Conservation (phyloP, 768 basidiomycete species). For the Termitomyces heimii region DNA sequence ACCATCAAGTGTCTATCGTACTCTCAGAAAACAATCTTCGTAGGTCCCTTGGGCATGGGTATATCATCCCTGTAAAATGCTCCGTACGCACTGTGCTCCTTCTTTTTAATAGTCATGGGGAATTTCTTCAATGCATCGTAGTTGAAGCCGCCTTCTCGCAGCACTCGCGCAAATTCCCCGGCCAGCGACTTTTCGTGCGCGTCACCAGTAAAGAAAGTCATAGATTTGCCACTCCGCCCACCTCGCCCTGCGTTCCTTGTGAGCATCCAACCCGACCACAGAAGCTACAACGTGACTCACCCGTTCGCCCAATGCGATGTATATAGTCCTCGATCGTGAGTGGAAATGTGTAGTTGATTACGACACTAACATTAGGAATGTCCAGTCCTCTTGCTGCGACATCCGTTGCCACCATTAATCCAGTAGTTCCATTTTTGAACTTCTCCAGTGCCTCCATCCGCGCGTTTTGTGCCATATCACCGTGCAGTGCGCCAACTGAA, state of each 20-base stretch:
- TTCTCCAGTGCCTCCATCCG: conserved; percentile 81
- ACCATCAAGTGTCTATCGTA: background rate
- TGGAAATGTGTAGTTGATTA: conserved; percentile 98
- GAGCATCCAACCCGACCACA: conserved; percentile 16
- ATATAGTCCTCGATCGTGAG: conserved; percentile 92
- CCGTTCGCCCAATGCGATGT: conserved; percentile 87
- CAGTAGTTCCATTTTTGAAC: conserved; percentile 77
- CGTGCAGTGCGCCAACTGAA: conserved; percentile 78
- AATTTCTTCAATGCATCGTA: conserved; percentile 76
- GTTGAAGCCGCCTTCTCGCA: conserved; percentile 82
- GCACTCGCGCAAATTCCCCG: conserved; percentile 88
- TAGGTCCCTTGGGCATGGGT: conserved; percentile 53
- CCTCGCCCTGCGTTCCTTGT: conserved; percentile 61
- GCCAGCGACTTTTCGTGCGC: conserved; percentile 79
- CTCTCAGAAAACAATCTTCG: conserved; percentile 66
- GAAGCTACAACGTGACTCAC: conserved; percentile 30
- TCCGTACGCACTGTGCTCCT: conserved; percentile 85
- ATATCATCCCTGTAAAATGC: conserved; percentile 77
- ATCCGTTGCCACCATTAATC: conserved; percentile 91
- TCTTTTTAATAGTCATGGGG: conserved; percentile 97
- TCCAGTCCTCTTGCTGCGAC: conserved; percentile 96
- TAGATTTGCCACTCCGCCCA: conserved; percentile 82
- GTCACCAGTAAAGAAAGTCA: conserved; percentile 97
- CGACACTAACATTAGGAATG: conserved; percentile 91
- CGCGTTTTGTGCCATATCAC: conserved; percentile 83